Base-by-base conservation (phyloP, 345 rosid species). In the Boechera stricta region DNA sequence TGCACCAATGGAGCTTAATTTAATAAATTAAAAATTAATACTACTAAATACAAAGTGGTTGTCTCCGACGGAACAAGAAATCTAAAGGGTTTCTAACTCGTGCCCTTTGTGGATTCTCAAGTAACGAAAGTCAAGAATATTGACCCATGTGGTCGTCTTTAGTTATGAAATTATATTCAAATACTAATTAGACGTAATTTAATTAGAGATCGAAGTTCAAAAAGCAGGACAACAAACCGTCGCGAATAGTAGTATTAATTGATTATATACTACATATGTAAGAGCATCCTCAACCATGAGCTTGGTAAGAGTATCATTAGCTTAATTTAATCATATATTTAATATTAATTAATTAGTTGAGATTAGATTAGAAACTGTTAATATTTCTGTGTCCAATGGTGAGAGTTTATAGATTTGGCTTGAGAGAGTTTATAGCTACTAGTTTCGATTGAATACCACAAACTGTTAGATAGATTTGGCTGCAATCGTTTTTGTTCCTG, bases 111-210 rank as follows among this genome's bases (percentile, higher is more conserved):
- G 58, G 71, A 67, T 42, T 60, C 65, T 79, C 74, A 73, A 73
- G 82, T 67, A 73, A 67, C 78, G 52, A 72, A 66, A 73, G 82
- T 79, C 82, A 79, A 79, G 74, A 78, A 67, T 79, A 45, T 78
- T 78, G 77, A 73, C 77, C 58, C 74, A 66, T 72, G 57, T 58
- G 57, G 74, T 72, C 69, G 49, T 78, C 69, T 72, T 78, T 31
- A 52, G 9, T 51, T 67, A 72, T 41, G n/a, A 64, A 65, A 64
- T 48, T 18, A 32, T 72, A 78, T 58, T 66, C 51, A 58, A 72
- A 67, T 33, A 66, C 36, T 77, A 59, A 67, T 66, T 72, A 32
- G 64, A 51, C 10, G 10, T 56, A 78, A 5, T 72, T 72, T 70
- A 64, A 70, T 70, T 54, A 28, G 2, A 38, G 32, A 21, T 21